A percentile compares a stretch with the other conserved stretches of the same genome.
Evolutionary conservation across 345 rosid genomes (phyloP).

Genomic region (Hibiscus trionum): DNA sequence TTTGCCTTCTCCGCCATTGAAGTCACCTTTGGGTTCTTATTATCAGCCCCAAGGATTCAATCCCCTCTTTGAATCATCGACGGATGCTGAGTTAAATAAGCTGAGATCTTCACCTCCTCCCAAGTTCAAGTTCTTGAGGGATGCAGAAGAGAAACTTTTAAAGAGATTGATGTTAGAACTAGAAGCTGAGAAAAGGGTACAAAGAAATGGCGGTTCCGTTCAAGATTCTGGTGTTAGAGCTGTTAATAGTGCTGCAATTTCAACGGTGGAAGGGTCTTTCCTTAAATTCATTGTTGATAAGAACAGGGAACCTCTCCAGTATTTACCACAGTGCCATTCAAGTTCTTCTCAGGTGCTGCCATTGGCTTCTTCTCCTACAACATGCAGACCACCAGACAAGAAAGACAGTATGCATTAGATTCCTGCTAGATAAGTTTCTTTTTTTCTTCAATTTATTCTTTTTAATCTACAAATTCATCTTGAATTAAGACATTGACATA

Average conservation of each 20-base stretch:
- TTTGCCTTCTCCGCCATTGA: constrained; percentile 60
- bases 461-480: not conserved
- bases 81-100: constrained; percentile 45
- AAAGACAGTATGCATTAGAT: not conserved
- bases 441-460: no score
- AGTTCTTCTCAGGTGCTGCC: not conserved
- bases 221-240: constrained; percentile 22
- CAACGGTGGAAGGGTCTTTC: constrained; percentile 39
- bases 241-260: constrained; percentile 5
- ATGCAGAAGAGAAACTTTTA: constrained; percentile 78
- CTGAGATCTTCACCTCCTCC: constrained; percentile 83
- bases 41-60: constrained; percentile 53
- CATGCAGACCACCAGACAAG: not conserved
- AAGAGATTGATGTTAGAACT: constrained; percentile 47
- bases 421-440: not conserved
- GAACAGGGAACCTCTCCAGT: no score
- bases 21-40: constrained; percentile 42
- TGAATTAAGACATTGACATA: constrained; percentile 12
- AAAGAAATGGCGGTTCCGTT: constrained; percentile 16
- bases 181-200: constrained; percentile 28
- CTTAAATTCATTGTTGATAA: constrained; percentile 12
- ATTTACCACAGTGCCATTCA: not conserved
- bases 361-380: not conserved
- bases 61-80: constrained; percentile 70
- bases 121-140: constrained; percentile 87